Evolutionary conservation across 164 flowering plant genomes (phyloP).

Genomic region (Paratinospora sagittata): DNA sequence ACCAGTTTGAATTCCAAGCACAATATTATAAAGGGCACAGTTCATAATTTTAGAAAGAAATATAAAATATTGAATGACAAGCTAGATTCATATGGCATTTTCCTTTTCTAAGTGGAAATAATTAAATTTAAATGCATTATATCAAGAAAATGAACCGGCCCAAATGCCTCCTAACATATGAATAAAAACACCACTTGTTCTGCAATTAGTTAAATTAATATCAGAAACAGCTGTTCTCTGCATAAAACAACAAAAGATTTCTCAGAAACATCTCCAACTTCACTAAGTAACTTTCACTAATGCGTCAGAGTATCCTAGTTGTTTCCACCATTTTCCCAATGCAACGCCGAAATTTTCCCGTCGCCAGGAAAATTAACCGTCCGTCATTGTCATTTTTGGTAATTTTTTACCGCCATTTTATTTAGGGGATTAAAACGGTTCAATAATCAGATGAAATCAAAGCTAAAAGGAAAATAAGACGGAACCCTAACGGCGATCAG

Average conservation of each 20-base stretch:
- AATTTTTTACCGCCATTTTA: background rate
- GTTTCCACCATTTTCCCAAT: background rate
- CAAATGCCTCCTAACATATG: background rate
- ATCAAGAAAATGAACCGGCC: background rate
- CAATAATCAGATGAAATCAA: background rate
- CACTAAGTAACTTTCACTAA: background rate
- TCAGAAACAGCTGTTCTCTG: background rate
- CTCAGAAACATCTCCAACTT: slow-evolving; percentile 1
- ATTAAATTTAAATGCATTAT: background rate
- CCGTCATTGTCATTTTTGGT: background rate
- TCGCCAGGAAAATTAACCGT: background rate
- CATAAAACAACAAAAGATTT: background rate
- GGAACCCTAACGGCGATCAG: slow-evolving; percentile 9
- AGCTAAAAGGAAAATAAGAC: background rate
- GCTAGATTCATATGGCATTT: too few relatives aligned
- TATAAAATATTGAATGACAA: too few relatives aligned
- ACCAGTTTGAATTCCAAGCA: too few relatives aligned
- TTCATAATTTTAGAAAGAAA: too few relatives aligned
- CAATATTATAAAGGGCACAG: too few relatives aligned
- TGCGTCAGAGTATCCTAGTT: background rate
- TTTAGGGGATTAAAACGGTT: background rate
- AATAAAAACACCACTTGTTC: background rate
- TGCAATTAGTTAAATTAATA: background rate
- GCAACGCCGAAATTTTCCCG: background rate
- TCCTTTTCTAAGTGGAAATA: background rate